Base-by-base conservation (phyloP, 1,139 yeast genomes). In the Suhomyces atakaporum region DNA sequence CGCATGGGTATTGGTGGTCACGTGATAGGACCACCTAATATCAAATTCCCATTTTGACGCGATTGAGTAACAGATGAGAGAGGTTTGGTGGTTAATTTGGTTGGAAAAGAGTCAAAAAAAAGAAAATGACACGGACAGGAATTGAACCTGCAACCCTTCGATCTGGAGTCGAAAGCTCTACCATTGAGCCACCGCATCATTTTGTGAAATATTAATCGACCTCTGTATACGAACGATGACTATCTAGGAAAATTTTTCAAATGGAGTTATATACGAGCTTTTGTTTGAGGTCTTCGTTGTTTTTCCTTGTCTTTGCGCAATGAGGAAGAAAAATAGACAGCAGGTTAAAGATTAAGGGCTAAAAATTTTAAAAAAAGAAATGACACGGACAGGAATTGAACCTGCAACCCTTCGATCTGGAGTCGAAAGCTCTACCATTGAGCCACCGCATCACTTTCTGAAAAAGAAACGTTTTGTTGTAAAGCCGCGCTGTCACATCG, bases 341-440 rank as follows among this genome's bases (percentile, higher is more conserved):
- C n/a, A n/a, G n/a, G n/a, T n/a, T n/a, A n/a, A n/a, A n/a, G n/a
- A n/a, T n/a, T n/a, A n/a, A n/a, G n/a, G n/a, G n/a, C n/a, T n/a
- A n/a, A n/a, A n/a, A n/a, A n/a, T n/a, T n/a, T n/a, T n/a, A 31
- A 31, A 19, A 20, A 25, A 20, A 29, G 18, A 22, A 25, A 24
- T 45, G 49, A 44, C 47, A 44, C 53, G 51, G 53, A 49, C 54
- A 50, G 54, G 53, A 50, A 48, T 50, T 45, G 54, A 50, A 50
- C 54, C 53, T 50, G 54, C 53, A 75, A 73, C 81, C 81, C 73
- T 75, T 75, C 75, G 81, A 75, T 75, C 38, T 81, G 87, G 87
- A 82, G 81, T 81, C 88, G 81, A 80, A 81, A 79, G 87, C 87
- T 81, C 89, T 81, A 80, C 89, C 89, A 81, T 82, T 81, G 89